Conservation (phyloP, 805 yeast genomes). For the Kluyveromyces aestuarii region DNA sequence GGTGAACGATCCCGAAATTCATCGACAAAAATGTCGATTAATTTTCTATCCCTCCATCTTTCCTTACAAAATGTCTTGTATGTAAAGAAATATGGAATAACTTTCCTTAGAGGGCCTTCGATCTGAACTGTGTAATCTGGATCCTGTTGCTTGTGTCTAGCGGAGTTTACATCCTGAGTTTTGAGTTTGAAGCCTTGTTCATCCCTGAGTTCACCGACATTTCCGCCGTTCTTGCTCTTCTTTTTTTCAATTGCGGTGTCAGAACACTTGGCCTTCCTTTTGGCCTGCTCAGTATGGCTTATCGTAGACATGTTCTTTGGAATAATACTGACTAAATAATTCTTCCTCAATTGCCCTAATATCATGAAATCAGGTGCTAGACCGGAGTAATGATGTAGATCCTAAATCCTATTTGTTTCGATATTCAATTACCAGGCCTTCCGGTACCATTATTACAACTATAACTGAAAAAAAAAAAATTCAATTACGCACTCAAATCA, state of each 20-base stretch:
- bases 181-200: conserved; percentile 25
- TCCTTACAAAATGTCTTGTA: conserved; percentile 85
- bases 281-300: neutral
- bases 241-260: neutral
- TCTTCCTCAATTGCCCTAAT: neutral
- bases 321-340: too few relatives aligned
- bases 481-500: neutral
- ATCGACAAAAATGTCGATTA: conserved; percentile 68
- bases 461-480: too few relatives aligned
- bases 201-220: conserved; percentile 16
- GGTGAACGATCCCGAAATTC: conserved; percentile 80
- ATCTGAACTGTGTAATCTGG: conserved; percentile 49
- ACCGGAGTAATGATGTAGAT: neutral
- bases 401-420: too few relatives aligned
- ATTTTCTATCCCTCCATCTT: conserved; percentile 81
- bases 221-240: conserved; percentile 5
- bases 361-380: neutral
- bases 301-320: neutral
- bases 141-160: conserved; percentile 44
- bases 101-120: conserved; percentile 57
- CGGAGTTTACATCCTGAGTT: conserved; percentile 18
- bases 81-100: conserved; percentile 80
- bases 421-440: neutral
- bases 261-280: neutral
- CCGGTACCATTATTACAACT: neutral